Evolutionary conservation across 768 basidiomycete genomes (phyloP).

Genomic region (Tulasnella sp.): DNA sequence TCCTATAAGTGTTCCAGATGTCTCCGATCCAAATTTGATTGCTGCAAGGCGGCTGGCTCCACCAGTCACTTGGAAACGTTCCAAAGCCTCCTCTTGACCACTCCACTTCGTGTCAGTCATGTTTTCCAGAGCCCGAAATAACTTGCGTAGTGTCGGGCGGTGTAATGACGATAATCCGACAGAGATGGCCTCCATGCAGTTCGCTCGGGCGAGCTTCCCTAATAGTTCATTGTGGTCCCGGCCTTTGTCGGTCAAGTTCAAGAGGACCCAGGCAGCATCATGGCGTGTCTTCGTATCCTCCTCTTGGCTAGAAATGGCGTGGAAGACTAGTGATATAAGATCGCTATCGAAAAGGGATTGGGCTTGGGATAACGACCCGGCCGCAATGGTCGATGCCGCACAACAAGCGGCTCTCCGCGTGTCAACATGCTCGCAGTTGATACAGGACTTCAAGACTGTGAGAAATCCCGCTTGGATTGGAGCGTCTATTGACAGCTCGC

Average conservation of each 20-base stretch:
- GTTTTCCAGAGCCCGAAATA: neutral
- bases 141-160: neutral
- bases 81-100: neutral
- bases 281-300: neutral
- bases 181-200: neutral
- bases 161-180: neutral
- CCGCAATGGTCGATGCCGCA: neutral
- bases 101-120: neutral
- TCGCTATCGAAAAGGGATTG: neutral
- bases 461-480: neutral
- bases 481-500: neutral
- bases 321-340: neutral
- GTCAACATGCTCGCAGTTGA: neutral
- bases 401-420: neutral
- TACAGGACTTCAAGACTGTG: neutral
- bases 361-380: neutral
- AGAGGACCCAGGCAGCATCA: neutral
- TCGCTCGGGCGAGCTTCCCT: neutral
- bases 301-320: neutral
- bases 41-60: neutral
- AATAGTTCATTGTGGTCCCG: neutral
- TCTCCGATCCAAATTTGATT: neutral
- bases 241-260: neutral
- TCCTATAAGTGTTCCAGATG: neutral
- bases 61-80: neutral